Evolutionary conservation across 1,139 yeast species (phyloP), one percentile per base, ranked within the genome.

Genomic region (Taphrina communis): DNA sequence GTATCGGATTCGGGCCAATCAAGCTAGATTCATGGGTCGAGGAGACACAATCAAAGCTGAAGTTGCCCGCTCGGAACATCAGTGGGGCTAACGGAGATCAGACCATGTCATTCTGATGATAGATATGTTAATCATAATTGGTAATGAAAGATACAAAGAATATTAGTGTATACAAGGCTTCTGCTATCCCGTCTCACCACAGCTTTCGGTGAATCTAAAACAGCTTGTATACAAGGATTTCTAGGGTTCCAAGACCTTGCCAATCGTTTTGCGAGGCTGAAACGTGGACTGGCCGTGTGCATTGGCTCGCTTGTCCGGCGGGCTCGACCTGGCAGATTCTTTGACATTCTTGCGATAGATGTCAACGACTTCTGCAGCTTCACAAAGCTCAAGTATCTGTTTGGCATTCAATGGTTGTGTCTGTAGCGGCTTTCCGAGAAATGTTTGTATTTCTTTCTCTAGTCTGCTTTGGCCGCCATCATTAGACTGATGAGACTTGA

Each of bases 1-100:
- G 75, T 55, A 77, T 78, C 5, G 74, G 73, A 17, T 73, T 75
- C 25, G 81, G 79, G 0, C 75, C 77, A 0, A 44, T 78, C 19
- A 71, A 75, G 31, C 77, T 78, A 42, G 74, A 73, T 36, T 59
- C 72, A 35, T 75, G 73, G 73, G 68, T 76, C 9, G 79, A 78
- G 68, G 76, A 75, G 48, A 63, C 73, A 1, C 70, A 55, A 31
- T 65, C 70, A 6, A 73, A 72, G 68, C 70, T 62, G 12, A 75
- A 75, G 66, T 41, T 71, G 61, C 61, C 63, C 8, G 69, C 35
- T 44, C 36, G 44, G 17, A 25, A n/a, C n/a, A 21, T 9, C 53
- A 9, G 36, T 11, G 21, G 21, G 7, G 6, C 53, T 3, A 50
- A 6, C 36, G 53, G 6, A n/a, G 51, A 50, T 25, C 53, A 21